These are phyloP conservation scores for Cladosporium sp. DNA, from an alignment of 2,329 filamentous ascomycete genomes.

Conservation along the genomic window DNA sequence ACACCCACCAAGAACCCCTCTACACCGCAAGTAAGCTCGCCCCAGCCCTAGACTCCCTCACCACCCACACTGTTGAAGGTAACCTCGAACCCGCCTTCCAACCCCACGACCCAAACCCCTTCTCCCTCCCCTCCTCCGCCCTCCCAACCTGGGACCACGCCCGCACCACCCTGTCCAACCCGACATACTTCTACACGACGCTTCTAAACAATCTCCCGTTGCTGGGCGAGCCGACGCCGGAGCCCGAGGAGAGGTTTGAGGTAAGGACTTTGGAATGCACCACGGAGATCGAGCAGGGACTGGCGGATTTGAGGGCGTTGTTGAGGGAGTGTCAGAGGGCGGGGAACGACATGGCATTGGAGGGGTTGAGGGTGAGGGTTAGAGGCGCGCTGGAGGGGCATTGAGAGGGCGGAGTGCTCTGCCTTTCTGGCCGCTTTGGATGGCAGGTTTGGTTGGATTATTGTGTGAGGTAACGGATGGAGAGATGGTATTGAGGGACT, in stretches of 20 bases:
- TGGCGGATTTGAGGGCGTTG: neutral
- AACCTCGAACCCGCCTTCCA: too few species aligned
- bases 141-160: neutral
- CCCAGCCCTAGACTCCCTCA: neutral
- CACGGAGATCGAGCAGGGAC: neutral
- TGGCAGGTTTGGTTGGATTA: too few species aligned
- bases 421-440: neutral
- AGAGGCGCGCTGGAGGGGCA: neutral
- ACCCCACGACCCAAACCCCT: neutral
- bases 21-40: neutral
- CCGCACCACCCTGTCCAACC: neutral
- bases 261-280: neutral
- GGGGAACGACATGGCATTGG: neutral
- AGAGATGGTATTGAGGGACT: neutral
- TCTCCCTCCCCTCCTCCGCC: neutral
- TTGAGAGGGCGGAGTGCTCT: neutral
- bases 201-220: neutral
- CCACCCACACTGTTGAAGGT: neutral
- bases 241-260: neutral
- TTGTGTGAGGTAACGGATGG: too few species aligned
- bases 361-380: neutral
- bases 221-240: neutral
- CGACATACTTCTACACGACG: neutral
- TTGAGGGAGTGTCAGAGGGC: neutral
- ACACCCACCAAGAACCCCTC: neutral